Evolutionary conservation across 495 filamentous ascomycete species (phyloP), one percentile per base, ranked within the genome.

Genomic region (Viridothelium virens): DNA sequence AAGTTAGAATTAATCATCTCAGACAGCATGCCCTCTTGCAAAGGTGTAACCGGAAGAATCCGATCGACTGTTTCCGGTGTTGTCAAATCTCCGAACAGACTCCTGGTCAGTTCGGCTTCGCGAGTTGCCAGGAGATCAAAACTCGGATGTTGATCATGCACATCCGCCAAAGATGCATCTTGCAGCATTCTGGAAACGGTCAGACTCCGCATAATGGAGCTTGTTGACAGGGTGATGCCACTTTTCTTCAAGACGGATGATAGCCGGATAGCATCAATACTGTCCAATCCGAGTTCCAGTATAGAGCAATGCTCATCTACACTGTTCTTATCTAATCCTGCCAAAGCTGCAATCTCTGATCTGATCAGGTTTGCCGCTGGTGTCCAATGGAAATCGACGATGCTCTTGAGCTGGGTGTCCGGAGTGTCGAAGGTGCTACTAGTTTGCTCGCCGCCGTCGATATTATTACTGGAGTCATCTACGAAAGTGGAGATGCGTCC

Each of bases 1-100:
- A 85, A 87, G 9, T 83, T 76, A 0, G 89, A 90, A 25, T 80
- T 76, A 7, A 89, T 66, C 81, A 93, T 94, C 62, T 87, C 84
- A 0, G 86, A 86, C 53, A 96, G 78, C 83, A 96, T 91, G 44
- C 84, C 87, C 70, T 94, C 89, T 74, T 96, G 92, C 2, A 93
- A 78, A 12, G 91, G 87, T 0, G 91, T 89, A 5, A 83, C 76
- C 2, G 86, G 87, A 18, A 89, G 76, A 25, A 89, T 76, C 16
- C 75, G 70, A 47, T 88, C 83, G 12, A 87, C 76, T 63, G 77
- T 66, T 12, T 72, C 62, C 36, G 59, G 16, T n/a, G 46, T 48
- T 7, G 7, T 4, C 18, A 3, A 18, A 10, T 7, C 5, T 7
- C 31, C 25, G 7, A 9, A 33, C 3, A 59, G 53, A 31, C 53